Evolutionary conservation across 192 early-diverging fungal species (phyloP), one percentile per base, ranked within the genome.

Genomic region (Funneliformis geosporum): DNA sequence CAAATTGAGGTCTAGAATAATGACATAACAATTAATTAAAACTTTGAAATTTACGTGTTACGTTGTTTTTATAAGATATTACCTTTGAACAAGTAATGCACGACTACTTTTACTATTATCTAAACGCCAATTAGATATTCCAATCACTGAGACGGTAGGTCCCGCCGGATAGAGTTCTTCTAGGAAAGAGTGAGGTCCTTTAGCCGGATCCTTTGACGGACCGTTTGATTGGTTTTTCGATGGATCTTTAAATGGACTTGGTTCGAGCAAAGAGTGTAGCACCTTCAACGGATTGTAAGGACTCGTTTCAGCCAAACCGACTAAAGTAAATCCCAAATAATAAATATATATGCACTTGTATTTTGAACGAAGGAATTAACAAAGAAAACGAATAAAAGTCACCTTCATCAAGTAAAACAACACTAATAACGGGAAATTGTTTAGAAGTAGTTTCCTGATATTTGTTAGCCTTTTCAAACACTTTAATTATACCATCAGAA

Each of bases 291-390:
- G 50, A 55, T 55, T 55, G 5, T 21, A 72, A 25, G 64, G 69
- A 75, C 68, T 72, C 3, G 78, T 79, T 61, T 79, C 78, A 8
- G 78, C 78, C 46, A 79, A 61, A 79, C 78, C 78, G 21, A 79
- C 78, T 78, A 16, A 77, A 1, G 5, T 18, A 21, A 21, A 21
- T 55, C 14, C 7, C 21, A 67, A 50, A 50, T 16, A 50, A 50
- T 16, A 16, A 50, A 18, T 0, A 18, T 18, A 5, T 18, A 16
- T 50, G 47, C 2, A 18, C 16, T 4, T 9, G 9, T 44, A 44
- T 6, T 10, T 44, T 2, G 33, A 33, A 9, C 43, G 9, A 44
- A 9, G 5, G 9, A 44, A 50, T 18, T 4, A 50, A 50, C 2
- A 50, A 5, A 33, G 18, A 50, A 10, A 50, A 50, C 14, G 5